Percentiles rank a stretch among this genome's conserved stretches.
phyloP scores from a whole-genome alignment of 352 stramenopile species.

The Thalassiosira mediterranea region DNA sequence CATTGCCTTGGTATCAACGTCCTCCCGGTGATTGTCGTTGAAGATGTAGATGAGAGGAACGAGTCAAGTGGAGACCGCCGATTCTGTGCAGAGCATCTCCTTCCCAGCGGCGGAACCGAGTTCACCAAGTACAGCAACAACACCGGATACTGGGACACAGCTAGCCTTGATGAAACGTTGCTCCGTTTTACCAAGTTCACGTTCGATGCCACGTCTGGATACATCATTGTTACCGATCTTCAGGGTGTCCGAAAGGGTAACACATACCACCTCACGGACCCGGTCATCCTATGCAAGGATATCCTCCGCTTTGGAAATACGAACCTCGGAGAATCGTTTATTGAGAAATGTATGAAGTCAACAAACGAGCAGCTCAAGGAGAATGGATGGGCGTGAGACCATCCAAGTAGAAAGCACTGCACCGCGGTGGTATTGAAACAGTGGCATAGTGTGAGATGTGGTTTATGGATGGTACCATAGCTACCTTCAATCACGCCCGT shows the following conservation, averaged over 20 bases:
- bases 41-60: constrained; percentile 42
- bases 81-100: constrained; percentile 49
- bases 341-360: constrained; percentile 37
- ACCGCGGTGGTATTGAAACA: too few species aligned
- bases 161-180: constrained; percentile 45
- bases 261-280: constrained; percentile 57
- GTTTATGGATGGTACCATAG: too few species aligned
- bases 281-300: constrained; percentile 60
- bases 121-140: constrained; percentile 77
- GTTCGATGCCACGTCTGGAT: constrained; percentile 38
- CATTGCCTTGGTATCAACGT: constrained; percentile 46
- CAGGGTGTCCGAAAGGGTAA: constrained; percentile 58
- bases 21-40: constrained; percentile 54
- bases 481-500: too few species aligned
- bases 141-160: constrained; percentile 52
- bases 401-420: too few species aligned
- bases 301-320: constrained; percentile 58
- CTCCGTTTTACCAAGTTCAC: constrained; percentile 64
- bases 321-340: constrained; percentile 51
- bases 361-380: constrained; percentile 15
- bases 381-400: constrained; percentile 28
- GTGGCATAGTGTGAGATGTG: too few species aligned
- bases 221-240: constrained; percentile 74
- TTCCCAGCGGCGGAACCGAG: constrained; percentile 29
- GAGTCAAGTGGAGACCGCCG: constrained; percentile 38